Percentiles rank a stretch among this genome's conserved stretches.
Evolutionary conservation across 2,329 filamentous ascomycete genomes (phyloP).

Genomic region (Cladorrhinum sp.): DNA sequence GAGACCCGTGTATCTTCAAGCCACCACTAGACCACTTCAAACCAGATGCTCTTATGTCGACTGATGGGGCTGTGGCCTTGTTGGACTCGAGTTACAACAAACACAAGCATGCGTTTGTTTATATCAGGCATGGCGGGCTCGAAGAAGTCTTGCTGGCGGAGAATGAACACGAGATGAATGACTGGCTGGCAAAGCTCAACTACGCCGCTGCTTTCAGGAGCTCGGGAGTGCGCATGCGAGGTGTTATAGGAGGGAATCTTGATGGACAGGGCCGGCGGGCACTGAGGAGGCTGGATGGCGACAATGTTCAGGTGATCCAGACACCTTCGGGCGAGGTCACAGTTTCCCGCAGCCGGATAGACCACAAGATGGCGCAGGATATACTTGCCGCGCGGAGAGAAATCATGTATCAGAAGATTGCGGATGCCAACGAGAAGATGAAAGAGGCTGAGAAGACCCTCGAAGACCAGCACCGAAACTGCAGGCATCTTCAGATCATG

Average conservation of each 20-base stretch:
- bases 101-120: slow-evolving; percentile 92
- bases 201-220: slow-evolving; percentile 94
- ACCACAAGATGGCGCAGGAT: slow-evolving; percentile 79
- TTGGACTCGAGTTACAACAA: slow-evolving; percentile 85
- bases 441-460: slow-evolving; percentile 70
- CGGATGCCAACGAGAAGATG: slow-evolving; percentile 77
- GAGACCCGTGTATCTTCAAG: slow-evolving; percentile 80
- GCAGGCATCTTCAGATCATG: slow-evolving; percentile 82
- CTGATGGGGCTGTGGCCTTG: slow-evolving; percentile 85
- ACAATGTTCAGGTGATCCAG: slow-evolving; percentile 58
- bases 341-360: slow-evolving; percentile 69
- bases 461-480: slow-evolving; percentile 80
- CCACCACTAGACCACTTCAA: slow-evolving; percentile 90
- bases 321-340: slow-evolving; percentile 71
- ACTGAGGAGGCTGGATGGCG: slow-evolving; percentile 68
- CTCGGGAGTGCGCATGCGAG: slow-evolving; percentile 85
- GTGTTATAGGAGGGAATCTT: slow-evolving; percentile 78
- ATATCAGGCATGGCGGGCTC: slow-evolving; percentile 79
- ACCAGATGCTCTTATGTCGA: slow-evolving; percentile 89
- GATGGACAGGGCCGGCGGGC: slow-evolving; percentile 75
- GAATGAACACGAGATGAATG: slow-evolving; percentile 86
- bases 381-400: slow-evolving; percentile 78
- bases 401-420: slow-evolving; percentile 79
- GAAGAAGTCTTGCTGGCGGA: slow-evolving; percentile 92
- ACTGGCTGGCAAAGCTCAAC: slow-evolving; percentile 94